phyloP scores from a whole-genome alignment of 1,284 basidiomycete genomes.

The Ganoderma sinense region DNA sequence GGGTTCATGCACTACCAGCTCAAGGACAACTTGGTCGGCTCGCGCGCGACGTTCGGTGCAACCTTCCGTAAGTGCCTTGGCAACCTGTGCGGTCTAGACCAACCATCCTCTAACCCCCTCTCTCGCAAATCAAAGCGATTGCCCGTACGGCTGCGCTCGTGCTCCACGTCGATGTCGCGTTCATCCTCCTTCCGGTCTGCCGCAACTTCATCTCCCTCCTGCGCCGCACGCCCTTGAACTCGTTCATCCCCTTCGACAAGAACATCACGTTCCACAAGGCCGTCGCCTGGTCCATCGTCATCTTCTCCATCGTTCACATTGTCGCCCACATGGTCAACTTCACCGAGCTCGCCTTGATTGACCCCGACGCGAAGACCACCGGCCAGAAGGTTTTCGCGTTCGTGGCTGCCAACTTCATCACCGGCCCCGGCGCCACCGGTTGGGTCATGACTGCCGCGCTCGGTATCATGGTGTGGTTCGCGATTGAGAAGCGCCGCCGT shows the following conservation, averaged over 20 bases:
- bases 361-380: slow-evolving; percentile 58
- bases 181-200: slow-evolving; percentile 92
- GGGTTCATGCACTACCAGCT: slow-evolving; percentile 80
- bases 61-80: slow-evolving; percentile 70
- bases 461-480: slow-evolving; percentile 82
- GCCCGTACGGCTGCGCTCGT: slow-evolving; percentile 87
- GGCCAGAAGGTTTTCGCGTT: slow-evolving; percentile 70
- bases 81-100: slow-evolving; percentile 2
- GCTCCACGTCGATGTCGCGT: slow-evolving; percentile 87
- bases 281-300: slow-evolving; percentile 86
- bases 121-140: slow-evolving; percentile 56
- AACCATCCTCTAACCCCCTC: not conserved
- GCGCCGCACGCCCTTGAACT: slow-evolving; percentile 82
- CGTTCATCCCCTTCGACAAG: slow-evolving; percentile 90
- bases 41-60: slow-evolving; percentile 73
- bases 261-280: slow-evolving; percentile 90
- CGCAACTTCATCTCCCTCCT: slow-evolving; percentile 89
- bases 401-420: slow-evolving; percentile 79
- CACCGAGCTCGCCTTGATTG: slow-evolving; percentile 66
- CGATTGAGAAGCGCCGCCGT: slow-evolving; percentile 78
- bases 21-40: slow-evolving; percentile 77
- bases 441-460: slow-evolving; percentile 88
- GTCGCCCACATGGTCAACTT: slow-evolving; percentile 86
- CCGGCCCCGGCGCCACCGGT: slow-evolving; percentile 89
- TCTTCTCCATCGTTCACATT: slow-evolving; percentile 77